Evolutionary conservation across 495 filamentous ascomycete genomes (phyloP).

Genomic region (Penicillium flavigenum): DNA sequence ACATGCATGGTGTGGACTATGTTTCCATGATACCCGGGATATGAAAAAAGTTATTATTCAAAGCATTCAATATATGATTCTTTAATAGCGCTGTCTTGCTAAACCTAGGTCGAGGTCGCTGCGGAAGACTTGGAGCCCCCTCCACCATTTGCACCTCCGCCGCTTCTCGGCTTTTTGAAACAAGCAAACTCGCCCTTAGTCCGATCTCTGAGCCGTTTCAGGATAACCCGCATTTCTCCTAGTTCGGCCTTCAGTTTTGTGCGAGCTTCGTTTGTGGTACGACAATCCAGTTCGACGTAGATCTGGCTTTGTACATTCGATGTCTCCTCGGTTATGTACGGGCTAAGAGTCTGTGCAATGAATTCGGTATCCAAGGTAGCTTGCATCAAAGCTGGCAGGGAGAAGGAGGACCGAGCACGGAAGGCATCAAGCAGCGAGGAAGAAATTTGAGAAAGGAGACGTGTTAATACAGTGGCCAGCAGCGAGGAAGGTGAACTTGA

Average conservation of each 20-base stretch:
- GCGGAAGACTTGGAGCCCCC: slow-evolving; percentile 22
- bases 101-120: slow-evolving; percentile 10
- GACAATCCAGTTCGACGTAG: slow-evolving; percentile 81
- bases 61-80: slow-evolving; percentile 10
- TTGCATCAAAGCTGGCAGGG: slow-evolving; percentile 84
- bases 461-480: slow-evolving; percentile 70
- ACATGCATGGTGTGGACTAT: slow-evolving; percentile 6
- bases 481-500: slow-evolving; percentile 55
- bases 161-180: slow-evolving; percentile 56
- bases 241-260: slow-evolving; percentile 78
- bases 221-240: slow-evolving; percentile 77
- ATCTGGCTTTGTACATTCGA: slow-evolving; percentile 77
- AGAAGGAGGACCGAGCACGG: slow-evolving; percentile 62
- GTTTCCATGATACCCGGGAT: slow-evolving; percentile 29
- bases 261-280: slow-evolving; percentile 83
- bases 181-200: slow-evolving; percentile 84
- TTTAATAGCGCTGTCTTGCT: neutral
- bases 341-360: slow-evolving; percentile 84
- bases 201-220: slow-evolving; percentile 80
- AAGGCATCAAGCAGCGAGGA: slow-evolving; percentile 70
- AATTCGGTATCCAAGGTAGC: slow-evolving; percentile 97
- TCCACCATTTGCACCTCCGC: slow-evolving; percentile 14
- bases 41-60: slow-evolving; percentile 10
- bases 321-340: slow-evolving; percentile 83
- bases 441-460: slow-evolving; percentile 75